Percentiles rank a stretch among this genome's conserved stretches.
Conservation (phyloP, 2,329 filamentous ascomycete genomes). For the Cercospora nicotianae region DNA sequence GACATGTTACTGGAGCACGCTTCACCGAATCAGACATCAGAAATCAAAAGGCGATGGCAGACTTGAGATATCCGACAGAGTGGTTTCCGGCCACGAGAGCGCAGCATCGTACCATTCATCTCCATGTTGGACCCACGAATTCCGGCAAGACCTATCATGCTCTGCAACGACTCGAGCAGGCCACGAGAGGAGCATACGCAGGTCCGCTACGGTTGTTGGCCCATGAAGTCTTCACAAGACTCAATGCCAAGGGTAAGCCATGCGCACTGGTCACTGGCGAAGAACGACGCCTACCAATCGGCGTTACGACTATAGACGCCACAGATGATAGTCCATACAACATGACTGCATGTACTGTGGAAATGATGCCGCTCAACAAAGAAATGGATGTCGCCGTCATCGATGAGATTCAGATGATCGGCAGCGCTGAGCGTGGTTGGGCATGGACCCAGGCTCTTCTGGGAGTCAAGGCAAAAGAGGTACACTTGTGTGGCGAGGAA, state of each 20-base stretch:
- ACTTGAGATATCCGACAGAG: conserved; percentile 83
- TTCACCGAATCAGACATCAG: conserved; percentile 59
- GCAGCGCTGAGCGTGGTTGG: conserved; percentile 75
- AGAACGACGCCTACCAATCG: conserved; percentile 67
- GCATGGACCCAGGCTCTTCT: conserved; percentile 92
- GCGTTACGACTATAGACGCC: conserved; percentile 38
- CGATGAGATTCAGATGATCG: conserved; percentile 98
- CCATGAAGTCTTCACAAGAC: conserved; percentile 89
- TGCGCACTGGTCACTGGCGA: conserved; percentile 90
- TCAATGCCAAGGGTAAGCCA: conserved; percentile 71
- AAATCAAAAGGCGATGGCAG: conserved; percentile 67
- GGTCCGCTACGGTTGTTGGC: conserved; percentile 86
- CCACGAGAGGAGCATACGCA: conserved; percentile 78
- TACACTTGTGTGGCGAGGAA: conserved; percentile 91
- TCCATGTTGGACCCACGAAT: conserved; percentile 96
- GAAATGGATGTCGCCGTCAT: conserved; percentile 88
- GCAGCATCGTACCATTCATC: conserved; percentile 78
- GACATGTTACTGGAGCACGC: conserved; percentile 58
- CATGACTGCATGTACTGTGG: conserved; percentile 86
- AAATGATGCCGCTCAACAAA: conserved; percentile 70
- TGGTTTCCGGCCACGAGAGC: conserved; percentile 86
- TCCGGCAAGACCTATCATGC: conserved; percentile 98
- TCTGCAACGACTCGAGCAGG: conserved; percentile 76
- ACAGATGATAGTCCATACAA: conserved; percentile 48
- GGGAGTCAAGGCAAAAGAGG: conserved; percentile 80